Percentiles rank a stretch among this genome's conserved stretches.
These are phyloP conservation scores for Triticum dicoccoides DNA, from an alignment of 176 grass and related monocot species.

Conservation along the genomic window DNA sequence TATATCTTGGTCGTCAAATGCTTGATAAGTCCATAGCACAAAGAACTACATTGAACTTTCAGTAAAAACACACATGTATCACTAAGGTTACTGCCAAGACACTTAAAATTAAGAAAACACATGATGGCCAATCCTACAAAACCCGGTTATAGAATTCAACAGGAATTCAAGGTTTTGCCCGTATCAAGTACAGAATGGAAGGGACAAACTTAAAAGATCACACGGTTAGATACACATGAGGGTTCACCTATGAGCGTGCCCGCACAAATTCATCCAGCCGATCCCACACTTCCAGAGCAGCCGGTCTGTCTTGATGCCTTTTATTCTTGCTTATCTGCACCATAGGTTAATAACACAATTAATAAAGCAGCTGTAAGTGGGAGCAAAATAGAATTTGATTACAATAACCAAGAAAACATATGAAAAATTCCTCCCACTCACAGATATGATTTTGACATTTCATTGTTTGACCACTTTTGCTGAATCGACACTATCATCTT, in stretches of 20 bases:
- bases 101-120: neutral
- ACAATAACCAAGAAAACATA: too few relatives aligned
- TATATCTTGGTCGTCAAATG: constrained; percentile 9
- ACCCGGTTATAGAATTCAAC: neutral
- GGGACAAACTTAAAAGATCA: constrained; percentile 16
- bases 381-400: too few relatives aligned
- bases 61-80: neutral
- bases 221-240: neutral
- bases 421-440: too few relatives aligned
- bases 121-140: neutral
- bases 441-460: too few relatives aligned
- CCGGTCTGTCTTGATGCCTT: constrained; percentile 93
- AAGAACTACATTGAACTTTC: neutral
- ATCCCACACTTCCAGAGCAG: constrained; percentile 92
- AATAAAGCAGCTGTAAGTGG: neutral
- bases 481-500: too few relatives aligned
- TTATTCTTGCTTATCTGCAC: constrained; percentile 95
- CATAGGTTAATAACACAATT: neutral
- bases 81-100: neutral
- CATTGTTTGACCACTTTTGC: too few relatives aligned
- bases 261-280: constrained; percentile 81
- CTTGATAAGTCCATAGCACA: neutral
- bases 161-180: neutral
- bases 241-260: constrained; percentile 38
- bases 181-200: constrained; percentile 9